Base-by-base conservation (phyloP, 306 rosid genomes). In the Myrica gale region DNA sequence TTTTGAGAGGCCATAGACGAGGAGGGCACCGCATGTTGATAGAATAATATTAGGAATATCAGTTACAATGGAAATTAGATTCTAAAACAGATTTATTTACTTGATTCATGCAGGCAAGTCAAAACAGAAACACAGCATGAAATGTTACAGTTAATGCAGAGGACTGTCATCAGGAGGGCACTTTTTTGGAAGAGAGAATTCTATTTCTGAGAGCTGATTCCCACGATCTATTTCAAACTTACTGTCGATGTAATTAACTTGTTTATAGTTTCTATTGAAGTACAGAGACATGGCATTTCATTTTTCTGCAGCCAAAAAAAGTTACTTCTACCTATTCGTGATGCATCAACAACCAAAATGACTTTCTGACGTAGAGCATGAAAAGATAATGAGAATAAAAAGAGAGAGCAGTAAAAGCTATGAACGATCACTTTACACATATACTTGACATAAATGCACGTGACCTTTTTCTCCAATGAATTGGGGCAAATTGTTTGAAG, bases 71-170 rank as follows among this genome's bases (percentile, higher is more conserved):
- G 48, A 55, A 46, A 48, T 20, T 53, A 15, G 37, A 81, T 58
- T 72, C 43, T 37, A 71, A 77, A 72, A 78, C 37, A 32, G n/a
- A 16, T 37, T 58, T 20, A 41, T 62, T 75, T 43, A 78, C 72
- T 42, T 71, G 72, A 81, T 72, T 77, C 73, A 52, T 83, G 90
- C 95, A 94, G 98, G 98, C 81, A 90, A 88, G 85, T 84, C 76
- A 73, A 90, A 90, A 45, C 84, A 69, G 75, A 87, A 79, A 70
- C 96, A 89, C 83, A 84, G 52, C 70, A 81, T 73, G 54, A 67
- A 87, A 68, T 91, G 92, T 85, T 79, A 83, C 81, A 81, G 16
- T 76, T 90, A 72, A 79, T 17, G 72, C 70, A 41, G 46, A 68
- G 72, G 84, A 53, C 53, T 6, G 73, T 60, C 44, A 79, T 55